Percentiles rank a stretch among this genome's conserved stretches.
Conservation (phyloP, 129 eudicot genomes). For the Saposhnikovia divaricata region DNA sequence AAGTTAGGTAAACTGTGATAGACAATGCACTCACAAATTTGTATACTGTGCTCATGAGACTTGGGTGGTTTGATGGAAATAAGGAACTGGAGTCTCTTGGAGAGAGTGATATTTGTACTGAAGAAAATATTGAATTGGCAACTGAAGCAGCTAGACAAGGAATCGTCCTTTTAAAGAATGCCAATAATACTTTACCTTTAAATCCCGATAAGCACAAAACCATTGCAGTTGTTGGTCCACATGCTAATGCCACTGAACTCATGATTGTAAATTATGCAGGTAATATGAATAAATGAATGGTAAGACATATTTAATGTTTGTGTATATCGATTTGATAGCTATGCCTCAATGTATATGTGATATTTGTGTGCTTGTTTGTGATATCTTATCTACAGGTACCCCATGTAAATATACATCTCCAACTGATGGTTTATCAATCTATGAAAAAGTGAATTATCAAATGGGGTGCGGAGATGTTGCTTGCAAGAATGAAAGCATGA, state of each 20-base stretch:
- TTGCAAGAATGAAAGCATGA: constrained; percentile 10
- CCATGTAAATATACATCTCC: constrained; percentile 26
- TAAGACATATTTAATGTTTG: not conserved
- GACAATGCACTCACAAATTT: constrained; percentile 21
- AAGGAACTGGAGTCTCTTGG: constrained; percentile 11
- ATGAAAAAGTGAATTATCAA: not conserved
- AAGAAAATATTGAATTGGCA: constrained; percentile 16
- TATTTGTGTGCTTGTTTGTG: not conserved
- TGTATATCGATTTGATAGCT: not conserved
- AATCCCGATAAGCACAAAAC: not conserved
- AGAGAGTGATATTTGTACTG: not conserved
- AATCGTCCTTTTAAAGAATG: constrained; percentile 32
- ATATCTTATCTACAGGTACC: constrained; percentile 4
- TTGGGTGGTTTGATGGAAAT: constrained; percentile 33
- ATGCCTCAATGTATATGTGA: not conserved
- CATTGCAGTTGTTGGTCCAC: constrained; percentile 8
- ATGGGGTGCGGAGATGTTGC: constrained; percentile 17
- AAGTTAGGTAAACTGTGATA: constrained; percentile 18
- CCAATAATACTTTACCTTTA: constrained; percentile 17
- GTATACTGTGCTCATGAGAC: constrained; percentile 24
- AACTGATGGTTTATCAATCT: not conserved
- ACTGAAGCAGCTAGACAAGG: constrained; percentile 29
- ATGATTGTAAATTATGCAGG: constrained; percentile 42
- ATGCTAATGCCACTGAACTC: constrained; percentile 29
- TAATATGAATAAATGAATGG: not conserved